Percentiles rank a stretch among this genome's conserved stretches.
Conservation (phyloP, 2,329 filamentous ascomycete species). For the Escovopsis sp. region DNA sequence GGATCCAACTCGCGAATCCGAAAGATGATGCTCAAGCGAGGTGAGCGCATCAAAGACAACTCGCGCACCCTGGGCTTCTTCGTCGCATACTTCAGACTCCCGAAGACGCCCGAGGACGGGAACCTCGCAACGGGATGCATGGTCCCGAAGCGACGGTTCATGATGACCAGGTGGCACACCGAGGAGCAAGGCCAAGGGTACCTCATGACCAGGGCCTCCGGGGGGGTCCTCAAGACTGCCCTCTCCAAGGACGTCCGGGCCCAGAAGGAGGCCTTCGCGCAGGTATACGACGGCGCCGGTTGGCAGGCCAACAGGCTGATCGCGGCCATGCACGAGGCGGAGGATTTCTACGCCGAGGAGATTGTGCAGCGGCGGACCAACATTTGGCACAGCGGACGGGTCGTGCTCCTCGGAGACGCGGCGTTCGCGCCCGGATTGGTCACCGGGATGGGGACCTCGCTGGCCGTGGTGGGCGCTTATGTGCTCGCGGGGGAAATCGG, state of each 20-base stretch:
- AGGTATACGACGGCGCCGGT: constrained; percentile 25
- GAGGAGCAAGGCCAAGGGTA: constrained; percentile 12
- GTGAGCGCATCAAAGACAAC: constrained; percentile 2
- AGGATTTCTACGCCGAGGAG: constrained; percentile 32
- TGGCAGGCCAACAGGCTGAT: constrained; percentile 28
- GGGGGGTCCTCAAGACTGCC: constrained; percentile 10
- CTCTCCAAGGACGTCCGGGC: constrained; percentile 9
- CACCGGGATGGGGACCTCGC: constrained; percentile 32
- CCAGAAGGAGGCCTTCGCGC: constrained; percentile 21
- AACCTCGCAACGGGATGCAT: constrained; percentile 15
- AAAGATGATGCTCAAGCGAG: constrained; percentile 3
- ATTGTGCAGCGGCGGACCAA: constrained; percentile 28
- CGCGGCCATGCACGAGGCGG: constrained; percentile 16
- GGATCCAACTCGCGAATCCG: constrained; percentile 8
- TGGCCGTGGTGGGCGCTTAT: constrained; percentile 32
- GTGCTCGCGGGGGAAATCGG: constrained; percentile 32
- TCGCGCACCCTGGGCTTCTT: constrained; percentile 10
- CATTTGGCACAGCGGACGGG: constrained; percentile 22
- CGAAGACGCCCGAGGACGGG: constrained; percentile 9
- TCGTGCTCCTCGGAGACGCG: constrained; percentile 36
- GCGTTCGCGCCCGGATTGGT: constrained; percentile 24
- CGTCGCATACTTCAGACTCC: constrained; percentile 24
- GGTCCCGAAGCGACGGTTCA: constrained; percentile 19
- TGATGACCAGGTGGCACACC: constrained; percentile 16
- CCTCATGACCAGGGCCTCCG: constrained; percentile 11